Conservation (phyloP, 106 monocot species). For the Phalaenopsis aphrodite region DNA sequence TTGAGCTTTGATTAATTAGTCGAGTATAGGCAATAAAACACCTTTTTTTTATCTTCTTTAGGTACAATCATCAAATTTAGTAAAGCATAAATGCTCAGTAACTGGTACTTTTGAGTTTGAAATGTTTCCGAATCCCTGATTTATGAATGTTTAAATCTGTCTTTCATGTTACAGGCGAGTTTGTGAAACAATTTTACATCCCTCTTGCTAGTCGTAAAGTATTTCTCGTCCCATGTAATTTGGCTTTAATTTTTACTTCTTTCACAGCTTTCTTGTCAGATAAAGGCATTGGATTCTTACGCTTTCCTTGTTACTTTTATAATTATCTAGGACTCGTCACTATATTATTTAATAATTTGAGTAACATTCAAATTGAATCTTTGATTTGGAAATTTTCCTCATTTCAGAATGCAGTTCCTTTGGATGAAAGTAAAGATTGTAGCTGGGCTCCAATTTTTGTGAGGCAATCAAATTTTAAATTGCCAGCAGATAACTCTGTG, state of each 20-base stretch:
- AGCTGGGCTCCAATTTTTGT: conserved; percentile 70
- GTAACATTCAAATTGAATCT: background rate
- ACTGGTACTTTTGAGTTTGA: no score
- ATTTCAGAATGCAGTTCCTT: conserved; percentile 39
- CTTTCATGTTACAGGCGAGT: no score
- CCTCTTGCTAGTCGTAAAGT: background rate
- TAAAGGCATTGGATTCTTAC: background rate
- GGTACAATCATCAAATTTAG: no score
- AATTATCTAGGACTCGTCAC: background rate
- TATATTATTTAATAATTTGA: background rate
- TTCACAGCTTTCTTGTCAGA: background rate
- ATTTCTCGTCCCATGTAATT: background rate
- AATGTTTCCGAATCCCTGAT: no score
- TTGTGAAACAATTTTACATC: no score
- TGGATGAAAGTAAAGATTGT: conserved; percentile 30
- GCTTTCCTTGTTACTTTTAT: no score
- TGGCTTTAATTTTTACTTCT: conserved; percentile 1
- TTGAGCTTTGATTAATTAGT: no score
- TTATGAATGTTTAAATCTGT: no score
- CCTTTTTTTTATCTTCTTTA: no score
- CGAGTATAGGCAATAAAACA: no score
- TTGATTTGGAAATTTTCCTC: background rate
- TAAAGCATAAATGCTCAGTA: no score
- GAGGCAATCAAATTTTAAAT: conserved; percentile 53
- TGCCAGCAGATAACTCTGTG: conserved; percentile 39